Percentiles rank a stretch among this genome's conserved stretches.
Evolutionary conservation across 345 rosid species (phyloP).

Genomic region (Noccaea caerulescens): DNA sequence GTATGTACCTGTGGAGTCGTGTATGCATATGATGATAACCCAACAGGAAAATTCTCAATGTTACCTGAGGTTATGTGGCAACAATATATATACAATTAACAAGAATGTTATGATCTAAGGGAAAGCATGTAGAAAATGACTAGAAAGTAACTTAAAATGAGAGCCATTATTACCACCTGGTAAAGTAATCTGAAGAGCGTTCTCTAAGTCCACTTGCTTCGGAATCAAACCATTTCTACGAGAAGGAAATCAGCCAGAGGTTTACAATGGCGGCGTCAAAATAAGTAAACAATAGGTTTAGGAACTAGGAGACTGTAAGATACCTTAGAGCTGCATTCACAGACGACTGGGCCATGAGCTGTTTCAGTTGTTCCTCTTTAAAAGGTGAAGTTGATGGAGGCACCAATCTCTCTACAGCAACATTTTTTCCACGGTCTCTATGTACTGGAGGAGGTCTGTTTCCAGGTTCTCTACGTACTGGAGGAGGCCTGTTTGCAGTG

Average conservation of each 20-base stretch:
- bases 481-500: conserved; percentile 50
- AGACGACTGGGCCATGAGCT: conserved; percentile 94
- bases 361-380: conserved; percentile 88
- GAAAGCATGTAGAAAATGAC: conserved; percentile 15
- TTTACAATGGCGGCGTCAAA: not conserved
- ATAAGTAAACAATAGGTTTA: conserved; percentile 27
- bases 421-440: conserved; percentile 56
- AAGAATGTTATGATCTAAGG: conserved; percentile 9
- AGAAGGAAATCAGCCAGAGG: conserved; percentile 24
- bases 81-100: too few species aligned
- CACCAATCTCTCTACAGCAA: conserved; percentile 50
- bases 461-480: conserved; percentile 51
- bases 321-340: conserved; percentile 90
- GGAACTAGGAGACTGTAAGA: conserved; percentile 2
- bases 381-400: conserved; percentile 61
- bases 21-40: conserved; percentile 53
- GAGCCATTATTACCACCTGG: conserved; percentile 62
- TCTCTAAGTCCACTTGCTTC: conserved; percentile 81
- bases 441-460: too few species aligned
- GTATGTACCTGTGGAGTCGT: conserved; percentile 56
- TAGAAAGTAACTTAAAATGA: not conserved
- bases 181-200: conserved; percentile 73
- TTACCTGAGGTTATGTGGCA: conserved; percentile 27
- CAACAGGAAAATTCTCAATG: conserved; percentile 61
- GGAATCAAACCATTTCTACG: conserved; percentile 77